phyloP scores from a whole-genome alignment of 1,139 yeast genomes.

The Ogataea hybrid region DNA sequence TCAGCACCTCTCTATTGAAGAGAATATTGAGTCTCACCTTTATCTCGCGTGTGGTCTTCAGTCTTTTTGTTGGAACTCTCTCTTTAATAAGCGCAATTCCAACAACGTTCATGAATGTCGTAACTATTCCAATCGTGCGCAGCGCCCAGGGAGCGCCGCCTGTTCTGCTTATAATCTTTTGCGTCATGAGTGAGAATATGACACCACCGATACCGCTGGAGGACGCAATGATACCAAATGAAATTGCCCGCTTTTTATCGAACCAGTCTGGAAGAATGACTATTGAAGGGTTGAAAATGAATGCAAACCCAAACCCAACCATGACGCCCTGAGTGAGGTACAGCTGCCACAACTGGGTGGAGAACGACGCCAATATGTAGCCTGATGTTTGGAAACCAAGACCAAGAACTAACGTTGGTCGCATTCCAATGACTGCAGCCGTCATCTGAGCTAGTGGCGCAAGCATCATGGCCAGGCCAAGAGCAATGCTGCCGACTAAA shows the following conservation, averaged over 20 bases:
- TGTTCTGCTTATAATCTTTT: slow-evolving; percentile 42
- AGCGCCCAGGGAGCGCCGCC: slow-evolving; percentile 58
- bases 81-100: slow-evolving; percentile 42
- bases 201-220: slow-evolving; percentile 55
- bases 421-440: slow-evolving; percentile 34
- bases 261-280: slow-evolving; percentile 49
- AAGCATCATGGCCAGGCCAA: slow-evolving; percentile 42
- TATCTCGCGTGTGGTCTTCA: slow-evolving; percentile 15
- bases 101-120: slow-evolving; percentile 38
- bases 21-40: slow-evolving; percentile 29
- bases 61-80: slow-evolving; percentile 34
- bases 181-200: slow-evolving; percentile 41
- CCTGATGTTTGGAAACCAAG: slow-evolving; percentile 42
- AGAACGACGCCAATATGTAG: slow-evolving; percentile 44
- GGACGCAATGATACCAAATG: slow-evolving; percentile 45
- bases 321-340: slow-evolving; percentile 47
- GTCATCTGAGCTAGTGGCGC: slow-evolving; percentile 42
- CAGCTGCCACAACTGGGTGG: slow-evolving; percentile 49
- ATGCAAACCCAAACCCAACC: slow-evolving; percentile 45
- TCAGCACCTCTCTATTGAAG: slow-evolving; percentile 27
- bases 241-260: slow-evolving; percentile 39
- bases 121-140: slow-evolving; percentile 44
- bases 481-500: slow-evolving; percentile 46
- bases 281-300: slow-evolving; percentile 46
- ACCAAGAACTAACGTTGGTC: slow-evolving; percentile 31